Conservation (phyloP, 2,329 filamentous ascomycete genomes). For the Aspergillus jensenii region DNA sequence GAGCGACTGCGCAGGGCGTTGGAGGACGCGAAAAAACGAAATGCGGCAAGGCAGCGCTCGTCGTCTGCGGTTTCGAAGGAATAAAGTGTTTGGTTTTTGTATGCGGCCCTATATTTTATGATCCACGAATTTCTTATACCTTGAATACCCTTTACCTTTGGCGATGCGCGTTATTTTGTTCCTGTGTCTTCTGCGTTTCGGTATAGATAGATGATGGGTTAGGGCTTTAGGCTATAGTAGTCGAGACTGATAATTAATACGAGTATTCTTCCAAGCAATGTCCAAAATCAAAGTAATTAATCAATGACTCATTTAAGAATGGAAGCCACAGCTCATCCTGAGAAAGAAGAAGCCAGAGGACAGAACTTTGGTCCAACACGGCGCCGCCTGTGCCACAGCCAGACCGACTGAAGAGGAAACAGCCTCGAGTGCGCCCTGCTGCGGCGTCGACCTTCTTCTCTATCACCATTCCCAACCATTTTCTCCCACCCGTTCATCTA, state of each 20-base stretch:
- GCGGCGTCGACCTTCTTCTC: background rate
- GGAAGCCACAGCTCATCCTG: background rate
- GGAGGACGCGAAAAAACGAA: constrained; percentile 56
- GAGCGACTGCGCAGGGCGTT: constrained; percentile 50
- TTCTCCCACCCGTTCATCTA: background rate
- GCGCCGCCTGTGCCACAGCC: constrained; percentile 2
- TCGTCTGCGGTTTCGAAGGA: constrained; percentile 13
- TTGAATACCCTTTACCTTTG: constrained; percentile 1
- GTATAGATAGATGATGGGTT: background rate
- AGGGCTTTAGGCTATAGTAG: background rate
- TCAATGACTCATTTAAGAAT: background rate
- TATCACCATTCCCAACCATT: background rate
- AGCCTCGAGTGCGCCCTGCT: constrained; percentile 3
- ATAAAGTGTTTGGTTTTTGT: constrained; percentile 11
- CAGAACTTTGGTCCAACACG: background rate
- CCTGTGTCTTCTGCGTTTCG: background rate
- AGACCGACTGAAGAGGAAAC: background rate
- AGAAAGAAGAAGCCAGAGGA: background rate
- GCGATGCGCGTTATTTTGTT: constrained; percentile 1
- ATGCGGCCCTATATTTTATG: background rate
- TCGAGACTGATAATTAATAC: background rate
- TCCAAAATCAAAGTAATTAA: background rate
- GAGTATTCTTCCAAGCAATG: background rate
- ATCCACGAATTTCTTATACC: constrained; percentile 1
- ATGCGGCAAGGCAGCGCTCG: constrained; percentile 35